Evolutionary conservation across 179 eudicot species (phyloP).

Genomic region (Vitellaria paradoxa): DNA sequence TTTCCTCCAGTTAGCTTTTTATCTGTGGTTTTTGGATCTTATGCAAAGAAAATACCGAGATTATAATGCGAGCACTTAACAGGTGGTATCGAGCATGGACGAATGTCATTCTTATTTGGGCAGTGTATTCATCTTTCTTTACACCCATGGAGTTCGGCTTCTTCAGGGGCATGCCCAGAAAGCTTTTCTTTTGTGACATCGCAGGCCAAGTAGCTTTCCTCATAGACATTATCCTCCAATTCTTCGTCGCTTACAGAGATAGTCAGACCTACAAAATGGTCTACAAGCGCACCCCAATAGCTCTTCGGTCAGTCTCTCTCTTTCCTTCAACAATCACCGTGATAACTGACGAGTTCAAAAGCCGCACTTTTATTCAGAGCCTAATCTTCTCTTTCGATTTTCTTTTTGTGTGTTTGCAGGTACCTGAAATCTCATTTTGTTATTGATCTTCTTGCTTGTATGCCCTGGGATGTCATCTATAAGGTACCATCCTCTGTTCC

Average conservation of each 20-base stretch:
- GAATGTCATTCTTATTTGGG: conserved; percentile 65
- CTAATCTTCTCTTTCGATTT: neutral
- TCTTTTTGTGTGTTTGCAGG: conserved; percentile 33
- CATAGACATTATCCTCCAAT: conserved; percentile 65
- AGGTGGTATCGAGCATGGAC: conserved; percentile 76
- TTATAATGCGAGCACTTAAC: conserved; percentile 4
- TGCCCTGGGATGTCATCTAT: conserved; percentile 90
- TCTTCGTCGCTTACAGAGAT: conserved; percentile 82
- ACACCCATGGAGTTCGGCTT: conserved; percentile 97
- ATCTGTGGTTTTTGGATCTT: no score
- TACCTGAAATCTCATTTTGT: conserved; percentile 74
- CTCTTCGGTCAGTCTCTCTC: conserved; percentile 48
- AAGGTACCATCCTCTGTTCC: conserved; percentile 44
- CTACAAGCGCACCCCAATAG: conserved; percentile 52
- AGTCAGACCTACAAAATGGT: conserved; percentile 65
- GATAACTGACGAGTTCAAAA: neutral
- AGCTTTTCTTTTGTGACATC: conserved; percentile 66
- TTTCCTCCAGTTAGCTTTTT: no score
- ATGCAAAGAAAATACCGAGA: no score
- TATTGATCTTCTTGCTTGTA: conserved; percentile 68
- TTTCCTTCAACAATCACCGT: neutral
- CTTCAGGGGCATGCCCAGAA: conserved; percentile 73
- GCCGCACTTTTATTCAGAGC: neutral
- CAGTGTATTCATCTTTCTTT: conserved; percentile 71
- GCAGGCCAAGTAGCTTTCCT: conserved; percentile 77